A percentile compares a stretch with the other conserved stretches of the same genome.
Evolutionary conservation across 805 yeast genomes (phyloP).

Genomic region (Saccharomycopsis fodiens): DNA sequence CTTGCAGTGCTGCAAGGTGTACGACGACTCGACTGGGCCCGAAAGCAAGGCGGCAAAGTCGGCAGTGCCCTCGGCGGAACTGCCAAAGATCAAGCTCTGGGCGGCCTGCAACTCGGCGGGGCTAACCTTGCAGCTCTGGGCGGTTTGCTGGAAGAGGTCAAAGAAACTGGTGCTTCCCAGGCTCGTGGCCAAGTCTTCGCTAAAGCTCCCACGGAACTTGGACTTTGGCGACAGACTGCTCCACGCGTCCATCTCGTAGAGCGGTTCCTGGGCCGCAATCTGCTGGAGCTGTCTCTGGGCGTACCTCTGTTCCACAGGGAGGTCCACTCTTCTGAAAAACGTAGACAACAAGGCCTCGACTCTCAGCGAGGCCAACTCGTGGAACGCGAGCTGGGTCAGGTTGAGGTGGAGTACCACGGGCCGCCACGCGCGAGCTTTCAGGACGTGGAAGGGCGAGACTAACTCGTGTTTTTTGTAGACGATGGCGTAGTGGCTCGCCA

Average conservation of each 20-base stretch:
- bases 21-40: slow-evolving; percentile 32
- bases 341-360: slow-evolving; percentile 2
- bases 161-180: not conserved
- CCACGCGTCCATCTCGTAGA: not conserved
- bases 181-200: not conserved
- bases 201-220: not conserved
- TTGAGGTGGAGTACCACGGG: slow-evolving; percentile 12
- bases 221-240: not conserved
- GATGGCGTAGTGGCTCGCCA: not conserved
- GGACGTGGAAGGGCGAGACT: slow-evolving; percentile 7
- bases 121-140: not conserved
- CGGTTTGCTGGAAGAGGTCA: slow-evolving; percentile 1
- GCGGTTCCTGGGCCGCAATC: not conserved
- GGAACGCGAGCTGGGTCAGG: slow-evolving; percentile 13
- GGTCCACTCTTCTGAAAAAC: slow-evolving; percentile 7
- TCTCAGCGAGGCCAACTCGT: not conserved
- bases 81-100: not conserved
- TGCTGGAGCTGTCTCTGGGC: slow-evolving; percentile 1
- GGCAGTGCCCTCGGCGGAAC: not conserved
- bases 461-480: slow-evolving; percentile 11
- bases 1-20: slow-evolving; percentile 75
- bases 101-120: not conserved
- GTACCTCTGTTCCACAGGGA: slow-evolving; percentile 1
- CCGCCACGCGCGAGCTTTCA: slow-evolving; percentile 6
- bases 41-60: not conserved